Evolutionary conservation across 805 yeast species (phyloP).

Genomic region (Ogataea nitratoaversa): DNA sequence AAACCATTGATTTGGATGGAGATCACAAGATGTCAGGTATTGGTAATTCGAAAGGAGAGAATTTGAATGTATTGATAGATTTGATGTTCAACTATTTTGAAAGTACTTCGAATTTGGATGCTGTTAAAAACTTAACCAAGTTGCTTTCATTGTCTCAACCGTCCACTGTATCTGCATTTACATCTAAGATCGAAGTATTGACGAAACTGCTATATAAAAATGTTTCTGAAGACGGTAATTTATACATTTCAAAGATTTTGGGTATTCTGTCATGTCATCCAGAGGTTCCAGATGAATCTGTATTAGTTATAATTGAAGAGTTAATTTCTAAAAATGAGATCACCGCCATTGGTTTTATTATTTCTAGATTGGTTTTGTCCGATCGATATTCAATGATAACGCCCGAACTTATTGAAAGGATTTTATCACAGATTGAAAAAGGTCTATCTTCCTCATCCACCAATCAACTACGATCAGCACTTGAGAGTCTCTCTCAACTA

Average conservation of each 20-base stretch:
- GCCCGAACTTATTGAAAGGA: slow-evolving; percentile 2
- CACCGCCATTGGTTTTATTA: slow-evolving; percentile 39
- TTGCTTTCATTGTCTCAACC: slow-evolving; percentile 24
- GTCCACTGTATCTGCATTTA: slow-evolving; percentile 14
- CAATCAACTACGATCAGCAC: slow-evolving; percentile 23
- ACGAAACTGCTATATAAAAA: slow-evolving; percentile 12
- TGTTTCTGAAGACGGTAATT: slow-evolving; percentile 22
- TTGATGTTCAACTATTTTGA: slow-evolving; percentile 30
- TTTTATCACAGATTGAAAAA: slow-evolving; percentile 21
- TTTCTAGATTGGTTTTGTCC: slow-evolving; percentile 42
- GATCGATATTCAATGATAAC: slow-evolving; percentile 22
- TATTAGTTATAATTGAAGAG: slow-evolving; percentile 5
- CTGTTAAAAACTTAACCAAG: slow-evolving; percentile 17
- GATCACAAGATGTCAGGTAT: slow-evolving; percentile 10
- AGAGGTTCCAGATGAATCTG: slow-evolving; percentile 8
- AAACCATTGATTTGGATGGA: slow-evolving; percentile 12
- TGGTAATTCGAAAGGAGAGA: slow-evolving; percentile 1
- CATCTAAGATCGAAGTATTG: slow-evolving; percentile 11
- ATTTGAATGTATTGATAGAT: slow-evolving; percentile 24
- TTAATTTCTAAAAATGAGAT: slow-evolving; percentile 12
- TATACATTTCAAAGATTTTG: slow-evolving; percentile 21
- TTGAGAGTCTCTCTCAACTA: slow-evolving; percentile 41
- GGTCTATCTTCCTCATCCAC: slow-evolving; percentile 18
- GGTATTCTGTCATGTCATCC: slow-evolving; percentile 38
- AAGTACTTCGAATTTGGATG: slow-evolving; percentile 3